Evolutionary conservation across 768 basidiomycete genomes (phyloP), one percentile per base, ranked within the genome.

Genomic region (Phanerochaete carnosa): DNA sequence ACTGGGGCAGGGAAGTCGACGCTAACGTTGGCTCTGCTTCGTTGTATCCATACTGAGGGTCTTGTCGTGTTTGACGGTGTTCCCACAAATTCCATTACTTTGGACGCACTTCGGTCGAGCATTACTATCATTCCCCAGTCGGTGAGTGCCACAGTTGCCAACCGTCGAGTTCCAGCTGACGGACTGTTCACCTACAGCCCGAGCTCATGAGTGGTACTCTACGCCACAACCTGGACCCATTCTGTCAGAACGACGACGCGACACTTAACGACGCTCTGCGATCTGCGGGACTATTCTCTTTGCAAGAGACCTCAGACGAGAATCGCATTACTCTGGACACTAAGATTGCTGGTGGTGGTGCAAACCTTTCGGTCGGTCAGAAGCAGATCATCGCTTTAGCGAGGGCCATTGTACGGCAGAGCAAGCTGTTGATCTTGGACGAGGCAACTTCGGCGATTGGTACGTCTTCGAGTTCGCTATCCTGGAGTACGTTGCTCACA

Each of bases 81-180:
- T 32, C 73, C 73, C 12, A 81, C 79, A 2, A 71, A 75, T 59
- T 65, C 69, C 1, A 70, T 86, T 66, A 85, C 86, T 68, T 70
- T 86, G 1, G 76, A 85, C 45, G 77, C 77, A 6, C 72, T 87
- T 6, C 72, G 85, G 7, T 75, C 77, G 0, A 76, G 77, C 57
- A 78, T 86, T 52, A 85, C 84, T 43, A 83, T 85, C 69, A 85
- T 86, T 33, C 84, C 84, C 3, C 84, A 85, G 65, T 67, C 74
- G 37, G 82, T 83, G 62, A 66, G 80, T 62, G 26, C 3, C 15
- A 12, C 8, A 16, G 19, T 5, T 22, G 30, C 33, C 53, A 9
- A 19, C 29, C n/a, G 39, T 77, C 76, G 8, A 72, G 85, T 8
- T 71, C 83, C 9, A 0, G 76, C 55, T 50, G 65, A 23, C 30